A percentile compares a stretch with the other conserved stretches of the same genome.
Evolutionary conservation across 2,329 filamentous ascomycete species (phyloP).

Genomic region (Celoporthe dispersa): DNA sequence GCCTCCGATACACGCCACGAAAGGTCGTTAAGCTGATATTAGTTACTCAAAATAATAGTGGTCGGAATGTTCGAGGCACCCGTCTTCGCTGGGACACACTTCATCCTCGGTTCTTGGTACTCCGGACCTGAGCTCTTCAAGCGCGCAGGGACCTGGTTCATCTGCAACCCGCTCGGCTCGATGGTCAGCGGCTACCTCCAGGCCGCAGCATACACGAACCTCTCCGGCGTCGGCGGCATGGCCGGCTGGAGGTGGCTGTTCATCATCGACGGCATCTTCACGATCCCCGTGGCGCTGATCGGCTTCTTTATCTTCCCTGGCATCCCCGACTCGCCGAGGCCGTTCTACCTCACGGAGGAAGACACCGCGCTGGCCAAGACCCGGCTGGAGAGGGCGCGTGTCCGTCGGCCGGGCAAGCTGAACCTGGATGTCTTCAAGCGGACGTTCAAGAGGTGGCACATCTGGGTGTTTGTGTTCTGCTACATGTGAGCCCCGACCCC

Average conservation of each 20-base stretch:
- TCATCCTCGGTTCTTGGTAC: slow-evolving; percentile 38
- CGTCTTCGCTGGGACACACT: slow-evolving; percentile 40
- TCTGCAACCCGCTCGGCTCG: slow-evolving; percentile 36
- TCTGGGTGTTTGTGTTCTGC: slow-evolving; percentile 52
- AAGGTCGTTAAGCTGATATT: no score
- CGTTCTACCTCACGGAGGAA: slow-evolving; percentile 41
- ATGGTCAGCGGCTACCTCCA: slow-evolving; percentile 49
- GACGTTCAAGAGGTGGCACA: slow-evolving; percentile 53
- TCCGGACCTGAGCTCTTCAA: slow-evolving; percentile 39
- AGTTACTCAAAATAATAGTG: slow-evolving; percentile 22
- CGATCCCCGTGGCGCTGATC: slow-evolving; percentile 56
- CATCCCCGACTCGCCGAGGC: slow-evolving; percentile 44
- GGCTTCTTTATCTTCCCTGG: slow-evolving; percentile 52
- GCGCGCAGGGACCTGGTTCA: slow-evolving; percentile 37
- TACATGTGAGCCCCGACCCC: slow-evolving; percentile 49
- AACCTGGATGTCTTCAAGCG: slow-evolving; percentile 49
- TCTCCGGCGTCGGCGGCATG: slow-evolving; percentile 53
- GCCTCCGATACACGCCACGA: no score
- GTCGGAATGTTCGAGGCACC: slow-evolving; percentile 41
- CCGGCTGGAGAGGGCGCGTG: slow-evolving; percentile 37
- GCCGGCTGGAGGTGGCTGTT: slow-evolving; percentile 60
- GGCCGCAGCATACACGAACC: slow-evolving; percentile 57
- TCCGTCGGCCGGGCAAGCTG: slow-evolving; percentile 46
- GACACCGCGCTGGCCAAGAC: slow-evolving; percentile 45
- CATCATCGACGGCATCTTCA: slow-evolving; percentile 63